Evolutionary conservation across 108 stramenopile genomes (phyloP).

Genomic region (Hondaea fermentalgiana): DNA sequence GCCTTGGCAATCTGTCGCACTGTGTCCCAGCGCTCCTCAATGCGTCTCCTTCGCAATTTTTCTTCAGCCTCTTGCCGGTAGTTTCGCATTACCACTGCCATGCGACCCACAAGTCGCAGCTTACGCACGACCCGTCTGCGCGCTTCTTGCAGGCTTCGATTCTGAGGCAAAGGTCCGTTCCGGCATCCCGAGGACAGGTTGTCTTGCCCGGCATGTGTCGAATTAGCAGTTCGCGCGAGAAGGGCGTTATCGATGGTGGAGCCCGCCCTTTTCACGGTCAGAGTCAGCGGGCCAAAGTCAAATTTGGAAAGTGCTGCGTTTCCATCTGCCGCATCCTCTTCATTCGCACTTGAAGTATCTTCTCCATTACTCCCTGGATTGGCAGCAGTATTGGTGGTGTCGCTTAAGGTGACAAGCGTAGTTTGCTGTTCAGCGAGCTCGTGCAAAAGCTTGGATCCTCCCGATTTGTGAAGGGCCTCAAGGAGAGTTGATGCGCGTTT

Average conservation of each 20-base stretch:
- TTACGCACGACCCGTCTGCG: neutral
- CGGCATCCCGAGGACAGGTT: neutral
- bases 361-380: too few relatives aligned
- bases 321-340: neutral
- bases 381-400: neutral
- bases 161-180: neutral
- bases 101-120: neutral
- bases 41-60: neutral
- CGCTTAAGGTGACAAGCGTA: neutral
- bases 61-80: neutral
- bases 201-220: neutral
- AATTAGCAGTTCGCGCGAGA: too few relatives aligned
- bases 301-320: neutral
- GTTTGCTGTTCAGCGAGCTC: neutral
- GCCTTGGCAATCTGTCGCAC: slow-evolving; percentile 9
- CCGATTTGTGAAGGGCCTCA: neutral
- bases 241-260: too few relatives aligned
- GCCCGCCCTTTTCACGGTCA: too few relatives aligned
- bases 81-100: slow-evolving; percentile 10
- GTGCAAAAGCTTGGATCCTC: neutral
- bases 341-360: neutral
- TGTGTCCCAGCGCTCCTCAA: neutral
- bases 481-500: neutral
- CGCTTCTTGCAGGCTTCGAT: neutral
- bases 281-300: neutral